Conservation (phyloP, 108 stramenopile species). For the Pseudonitzschia delicatissima region DNA sequence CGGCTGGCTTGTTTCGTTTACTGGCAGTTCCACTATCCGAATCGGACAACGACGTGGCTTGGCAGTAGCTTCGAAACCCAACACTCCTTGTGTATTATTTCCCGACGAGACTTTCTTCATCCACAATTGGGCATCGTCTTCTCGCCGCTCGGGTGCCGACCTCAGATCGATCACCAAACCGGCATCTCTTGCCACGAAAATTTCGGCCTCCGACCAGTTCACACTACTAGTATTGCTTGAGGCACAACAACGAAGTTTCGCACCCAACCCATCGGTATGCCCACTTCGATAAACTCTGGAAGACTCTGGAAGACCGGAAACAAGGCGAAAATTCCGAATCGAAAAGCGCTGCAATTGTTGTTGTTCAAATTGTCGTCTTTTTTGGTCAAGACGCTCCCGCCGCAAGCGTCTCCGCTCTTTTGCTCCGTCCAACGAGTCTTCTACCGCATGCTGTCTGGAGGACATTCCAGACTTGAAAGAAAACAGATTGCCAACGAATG, state of each 20-base stretch:
- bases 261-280: constrained; percentile 23
- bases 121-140: constrained; percentile 27
- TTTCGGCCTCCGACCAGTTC: background rate
- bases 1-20: background rate
- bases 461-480: too few relatives aligned
- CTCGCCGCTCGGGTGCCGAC: constrained; percentile 33
- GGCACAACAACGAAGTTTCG: background rate
- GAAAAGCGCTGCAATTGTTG: too few relatives aligned
- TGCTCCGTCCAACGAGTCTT: too few relatives aligned
- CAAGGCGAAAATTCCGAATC: constrained; percentile 36
- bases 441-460: too few relatives aligned
- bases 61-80: background rate
- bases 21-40: background rate
- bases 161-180: constrained; percentile 40
- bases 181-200: constrained; percentile 8
- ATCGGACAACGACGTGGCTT: background rate
- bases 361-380: too few relatives aligned
- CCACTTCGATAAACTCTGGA: constrained; percentile 33
- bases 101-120: constrained; percentile 16
- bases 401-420: too few relatives aligned
- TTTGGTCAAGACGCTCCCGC: too few relatives aligned
- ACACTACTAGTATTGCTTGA: background rate
- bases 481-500: too few relatives aligned
- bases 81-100: constrained; percentile 2
- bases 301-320: constrained; percentile 8